These are phyloP conservation scores for Canavalia ensiformis DNA, from an alignment of 306 rosid species.

Conservation along the genomic window DNA sequence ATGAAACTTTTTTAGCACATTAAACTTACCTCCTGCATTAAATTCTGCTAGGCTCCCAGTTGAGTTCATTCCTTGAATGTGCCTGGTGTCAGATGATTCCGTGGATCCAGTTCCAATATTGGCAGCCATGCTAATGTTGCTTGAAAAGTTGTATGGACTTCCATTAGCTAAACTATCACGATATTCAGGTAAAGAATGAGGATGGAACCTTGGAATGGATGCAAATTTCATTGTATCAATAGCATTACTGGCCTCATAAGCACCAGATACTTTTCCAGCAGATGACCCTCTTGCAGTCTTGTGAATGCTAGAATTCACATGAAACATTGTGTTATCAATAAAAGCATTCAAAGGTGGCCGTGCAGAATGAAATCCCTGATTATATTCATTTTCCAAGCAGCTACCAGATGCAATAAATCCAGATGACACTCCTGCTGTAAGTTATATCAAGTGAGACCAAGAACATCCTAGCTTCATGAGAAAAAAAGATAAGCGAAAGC, in stretches of 20 bases:
- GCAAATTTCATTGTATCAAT: slow-evolving; percentile 61
- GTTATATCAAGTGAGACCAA: slow-evolving; percentile 43
- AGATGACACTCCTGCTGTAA: slow-evolving; percentile 56
- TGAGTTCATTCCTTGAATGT: slow-evolving; percentile 59
- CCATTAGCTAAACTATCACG: slow-evolving; percentile 68
- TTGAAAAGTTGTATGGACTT: slow-evolving; percentile 56
- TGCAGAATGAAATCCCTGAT: slow-evolving; percentile 62
- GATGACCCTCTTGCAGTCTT: slow-evolving; percentile 62
- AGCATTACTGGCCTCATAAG: slow-evolving; percentile 55
- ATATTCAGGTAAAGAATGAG: slow-evolving; percentile 81
- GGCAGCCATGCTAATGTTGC: slow-evolving; percentile 57
- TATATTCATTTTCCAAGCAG: slow-evolving; percentile 64
- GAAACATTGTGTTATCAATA: slow-evolving; percentile 53
- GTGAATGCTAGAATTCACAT: slow-evolving; percentile 62
- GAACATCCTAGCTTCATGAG: slow-evolving; percentile 36
- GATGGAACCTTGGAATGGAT: slow-evolving; percentile 63
- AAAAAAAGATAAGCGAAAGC: slow-evolving; percentile 41
- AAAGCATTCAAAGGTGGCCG: slow-evolving; percentile 57
- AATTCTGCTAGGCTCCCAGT: slow-evolving; percentile 66
- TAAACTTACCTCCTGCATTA: slow-evolving; percentile 68
- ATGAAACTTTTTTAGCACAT: slow-evolving; percentile 27
- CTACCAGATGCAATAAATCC: slow-evolving; percentile 61
- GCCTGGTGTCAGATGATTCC: slow-evolving; percentile 66
- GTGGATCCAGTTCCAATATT: slow-evolving; percentile 61
- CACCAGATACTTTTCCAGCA: slow-evolving; percentile 53